A percentile compares a stretch with the other conserved stretches of the same genome.
phyloP scores from a whole-genome alignment of 1,284 basidiomycete species.

The Cryptococcus sp. region DNA sequence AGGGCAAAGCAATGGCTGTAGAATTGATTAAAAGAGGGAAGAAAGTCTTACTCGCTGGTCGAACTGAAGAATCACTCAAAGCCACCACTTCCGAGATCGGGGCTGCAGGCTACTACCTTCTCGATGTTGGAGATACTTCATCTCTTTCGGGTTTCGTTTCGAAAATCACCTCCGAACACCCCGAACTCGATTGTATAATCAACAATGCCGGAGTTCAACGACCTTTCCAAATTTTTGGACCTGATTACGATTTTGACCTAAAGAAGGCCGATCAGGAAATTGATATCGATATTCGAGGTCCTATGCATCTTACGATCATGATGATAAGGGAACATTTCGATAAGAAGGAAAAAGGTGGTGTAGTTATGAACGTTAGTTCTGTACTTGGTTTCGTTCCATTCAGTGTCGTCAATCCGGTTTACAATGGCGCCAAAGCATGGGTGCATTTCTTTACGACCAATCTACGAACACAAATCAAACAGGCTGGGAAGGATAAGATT shows the following conservation, averaged over 20 bases:
- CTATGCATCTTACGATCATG: constrained; percentile 17
- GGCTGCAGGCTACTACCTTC: constrained; percentile 40
- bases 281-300: constrained; percentile 28
- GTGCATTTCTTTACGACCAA: constrained; percentile 21
- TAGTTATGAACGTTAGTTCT: constrained; percentile 27
- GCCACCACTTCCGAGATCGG: constrained; percentile 36
- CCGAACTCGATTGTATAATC: constrained; percentile 48
- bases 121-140: constrained; percentile 41
- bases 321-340: constrained; percentile 19
- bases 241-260: constrained; percentile 24
- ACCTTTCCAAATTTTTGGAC: constrained; percentile 19
- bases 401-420: constrained; percentile 23
- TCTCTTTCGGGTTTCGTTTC: constrained; percentile 34
- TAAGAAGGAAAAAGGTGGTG: constrained; percentile 14
- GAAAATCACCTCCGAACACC: constrained; percentile 41
- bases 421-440: constrained; percentile 28
- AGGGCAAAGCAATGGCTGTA: constrained; percentile 43
- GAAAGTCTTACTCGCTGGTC: constrained; percentile 45
- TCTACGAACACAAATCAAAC: constrained; percentile 18
- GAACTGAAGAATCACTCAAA: constrained; percentile 41
- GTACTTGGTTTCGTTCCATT: constrained; percentile 26
- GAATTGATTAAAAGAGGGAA: constrained; percentile 41
- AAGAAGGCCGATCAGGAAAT: constrained; percentile 27
- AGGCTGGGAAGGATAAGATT: constrained; percentile 14
- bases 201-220: constrained; percentile 49